These are phyloP conservation scores for Collybia nuda DNA, from an alignment of 768 basidiomycete species.

Conservation along the genomic window DNA sequence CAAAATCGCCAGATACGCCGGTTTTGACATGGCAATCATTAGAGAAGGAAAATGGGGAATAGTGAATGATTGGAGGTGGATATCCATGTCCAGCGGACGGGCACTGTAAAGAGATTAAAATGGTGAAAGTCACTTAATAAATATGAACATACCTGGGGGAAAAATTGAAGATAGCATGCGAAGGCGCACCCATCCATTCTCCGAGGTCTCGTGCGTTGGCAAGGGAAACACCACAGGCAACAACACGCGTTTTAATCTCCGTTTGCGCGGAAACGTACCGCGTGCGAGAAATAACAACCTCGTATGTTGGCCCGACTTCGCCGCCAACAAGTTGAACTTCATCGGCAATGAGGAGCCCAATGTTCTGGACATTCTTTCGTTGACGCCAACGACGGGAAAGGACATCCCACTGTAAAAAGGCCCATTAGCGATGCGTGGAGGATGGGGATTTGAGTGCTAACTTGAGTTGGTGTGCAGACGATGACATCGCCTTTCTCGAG, in stretches of 20 bases:
- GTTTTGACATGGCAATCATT: slow-evolving; percentile 99
- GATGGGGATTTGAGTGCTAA: slow-evolving; percentile 30
- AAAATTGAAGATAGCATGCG: slow-evolving; percentile 97
- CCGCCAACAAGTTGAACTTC: slow-evolving; percentile 95
- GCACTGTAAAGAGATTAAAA: slow-evolving; percentile 50
- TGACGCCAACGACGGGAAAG: slow-evolving; percentile 95
- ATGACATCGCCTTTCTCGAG: slow-evolving; percentile 92
- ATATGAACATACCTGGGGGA: slow-evolving; percentile 66
- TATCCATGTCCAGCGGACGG: slow-evolving; percentile 96
- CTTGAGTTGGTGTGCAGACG: slow-evolving; percentile 91
- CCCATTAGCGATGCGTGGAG: slow-evolving; percentile 1
- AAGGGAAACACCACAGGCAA: slow-evolving; percentile 92
- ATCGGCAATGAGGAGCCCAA: slow-evolving; percentile 91
- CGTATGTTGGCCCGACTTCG: slow-evolving; percentile 94
- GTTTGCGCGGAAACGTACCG: slow-evolving; percentile 95
- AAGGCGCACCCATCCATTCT: slow-evolving; percentile 95
- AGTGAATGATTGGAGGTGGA: slow-evolving; percentile 93
- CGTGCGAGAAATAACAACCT: slow-evolving; percentile 94
- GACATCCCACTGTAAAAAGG: slow-evolving; percentile 78
- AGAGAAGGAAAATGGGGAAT: slow-evolving; percentile 98
- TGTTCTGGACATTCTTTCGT: slow-evolving; percentile 92
- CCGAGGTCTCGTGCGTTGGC: slow-evolving; percentile 95
- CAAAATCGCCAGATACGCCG: slow-evolving; percentile 88
- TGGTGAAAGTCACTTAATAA: background rate
- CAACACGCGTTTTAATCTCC: slow-evolving; percentile 88